These are phyloP conservation scores for Plantago lanceolata DNA, from an alignment of 305 asterid species.

Conservation along the genomic window DNA sequence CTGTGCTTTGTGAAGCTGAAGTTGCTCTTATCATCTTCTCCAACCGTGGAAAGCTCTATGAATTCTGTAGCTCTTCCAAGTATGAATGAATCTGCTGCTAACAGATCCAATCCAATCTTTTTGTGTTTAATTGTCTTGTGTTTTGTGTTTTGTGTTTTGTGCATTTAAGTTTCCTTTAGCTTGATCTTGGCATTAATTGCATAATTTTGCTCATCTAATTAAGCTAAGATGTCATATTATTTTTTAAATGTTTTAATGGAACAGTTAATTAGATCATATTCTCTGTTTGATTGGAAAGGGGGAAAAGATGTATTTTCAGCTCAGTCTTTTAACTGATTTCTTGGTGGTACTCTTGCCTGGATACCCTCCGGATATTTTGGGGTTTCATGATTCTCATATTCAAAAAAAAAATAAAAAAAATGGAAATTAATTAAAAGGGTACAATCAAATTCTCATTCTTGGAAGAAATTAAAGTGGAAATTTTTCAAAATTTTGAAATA, in stretches of 20 bases:
- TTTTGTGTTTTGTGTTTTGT: background rate
- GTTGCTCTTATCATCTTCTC: slow-evolving; percentile 87
- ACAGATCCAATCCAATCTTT: too few relatives aligned
- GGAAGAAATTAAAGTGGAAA: background rate
- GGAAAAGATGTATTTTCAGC: background rate
- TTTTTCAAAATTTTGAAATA: too few relatives aligned
- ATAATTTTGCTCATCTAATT: background rate
- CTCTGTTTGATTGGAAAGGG: background rate
- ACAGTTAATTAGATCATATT: background rate
- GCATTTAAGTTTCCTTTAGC: background rate
- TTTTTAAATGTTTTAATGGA: background rate
- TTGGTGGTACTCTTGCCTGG: background rate
- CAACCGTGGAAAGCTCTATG: slow-evolving; percentile 86
- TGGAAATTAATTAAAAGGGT: background rate
- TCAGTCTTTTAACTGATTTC: background rate
- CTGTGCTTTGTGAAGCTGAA: slow-evolving; percentile 74
- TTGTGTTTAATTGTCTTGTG: background rate
- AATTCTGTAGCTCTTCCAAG: slow-evolving; percentile 58
- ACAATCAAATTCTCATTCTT: background rate
- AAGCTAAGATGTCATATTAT: background rate
- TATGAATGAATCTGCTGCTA: too few relatives aligned
- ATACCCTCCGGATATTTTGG: background rate
- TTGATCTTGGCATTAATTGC: background rate
- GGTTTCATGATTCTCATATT: background rate
- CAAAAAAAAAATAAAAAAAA: too few relatives aligned